A percentile compares a stretch with the other conserved stretches of the same genome.
Evolutionary conservation across 106 monocot genomes (phyloP).

Genomic region (Triglochin maritima): DNA sequence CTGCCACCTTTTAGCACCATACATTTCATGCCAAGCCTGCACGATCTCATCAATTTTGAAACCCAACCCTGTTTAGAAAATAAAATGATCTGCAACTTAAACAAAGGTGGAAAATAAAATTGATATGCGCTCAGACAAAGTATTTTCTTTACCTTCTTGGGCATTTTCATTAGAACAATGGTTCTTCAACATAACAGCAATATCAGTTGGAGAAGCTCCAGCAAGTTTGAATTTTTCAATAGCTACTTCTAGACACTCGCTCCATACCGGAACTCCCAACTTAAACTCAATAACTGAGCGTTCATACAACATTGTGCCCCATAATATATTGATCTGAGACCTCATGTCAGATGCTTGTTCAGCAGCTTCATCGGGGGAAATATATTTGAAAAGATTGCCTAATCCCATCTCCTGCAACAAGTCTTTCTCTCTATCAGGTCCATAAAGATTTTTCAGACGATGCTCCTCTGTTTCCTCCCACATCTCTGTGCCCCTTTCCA

Average conservation of each 20-base stretch:
- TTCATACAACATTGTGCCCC: constrained; percentile 88
- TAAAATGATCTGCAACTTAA: not conserved
- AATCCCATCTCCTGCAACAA: constrained; percentile 56
- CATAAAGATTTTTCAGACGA: constrained; percentile 36
- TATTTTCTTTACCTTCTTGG: constrained; percentile 49
- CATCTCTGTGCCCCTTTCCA: constrained; percentile 77
- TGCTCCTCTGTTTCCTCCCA: constrained; percentile 70
- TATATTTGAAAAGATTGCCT: constrained; percentile 32
- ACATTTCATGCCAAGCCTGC: constrained; percentile 96
- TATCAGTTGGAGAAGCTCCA: constrained; percentile 59
- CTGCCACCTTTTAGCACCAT: constrained; percentile 85
- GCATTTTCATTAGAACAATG: constrained; percentile 74
- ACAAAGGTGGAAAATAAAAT: not conserved
- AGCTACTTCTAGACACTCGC: constrained; percentile 68
- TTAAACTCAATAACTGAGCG: constrained; percentile 81
- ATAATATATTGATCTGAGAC: constrained; percentile 66
- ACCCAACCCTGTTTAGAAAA: constrained; percentile 39
- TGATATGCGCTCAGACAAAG: not conserved
- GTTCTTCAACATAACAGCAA: constrained; percentile 87
- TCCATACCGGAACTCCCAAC: constrained; percentile 54
- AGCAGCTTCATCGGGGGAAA: constrained; percentile 60
- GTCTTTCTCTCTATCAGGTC: constrained; percentile 43
- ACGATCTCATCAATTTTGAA: constrained; percentile 94
- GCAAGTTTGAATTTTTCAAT: constrained; percentile 76
- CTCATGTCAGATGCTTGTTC: constrained; percentile 59